These are phyloP conservation scores for Pseudogymnoascus sp. DNA, from an alignment of 2,329 filamentous ascomycete genomes.

Conservation along the genomic window DNA sequence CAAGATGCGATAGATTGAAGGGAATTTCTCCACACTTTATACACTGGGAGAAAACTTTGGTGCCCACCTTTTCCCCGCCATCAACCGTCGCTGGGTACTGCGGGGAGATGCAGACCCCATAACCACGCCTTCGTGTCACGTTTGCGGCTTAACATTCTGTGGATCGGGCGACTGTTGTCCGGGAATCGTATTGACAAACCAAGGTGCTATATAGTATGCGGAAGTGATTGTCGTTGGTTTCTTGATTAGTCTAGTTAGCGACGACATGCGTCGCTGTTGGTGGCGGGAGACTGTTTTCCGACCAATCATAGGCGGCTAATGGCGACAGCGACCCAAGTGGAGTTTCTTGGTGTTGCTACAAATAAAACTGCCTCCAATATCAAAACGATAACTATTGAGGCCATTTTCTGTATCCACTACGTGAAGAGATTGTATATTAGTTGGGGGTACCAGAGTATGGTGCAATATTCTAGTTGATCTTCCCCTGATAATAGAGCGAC, in stretches of 20 bases:
- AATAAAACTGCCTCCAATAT: not conserved
- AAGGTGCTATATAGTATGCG: not conserved
- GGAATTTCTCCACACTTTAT: conserved; percentile 5
- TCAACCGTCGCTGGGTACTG: not conserved
- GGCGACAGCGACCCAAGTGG: not conserved
- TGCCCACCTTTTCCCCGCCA: conserved; percentile 4
- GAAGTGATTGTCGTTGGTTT: not conserved
- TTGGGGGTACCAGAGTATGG: not conserved
- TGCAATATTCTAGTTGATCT: not conserved
- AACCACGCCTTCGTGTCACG: not conserved
- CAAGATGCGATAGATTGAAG: not conserved
- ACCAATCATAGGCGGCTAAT: not conserved
- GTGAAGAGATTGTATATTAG: not conserved
- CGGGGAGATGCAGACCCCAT: not conserved
- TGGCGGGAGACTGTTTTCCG: not conserved
- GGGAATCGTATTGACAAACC: not conserved
- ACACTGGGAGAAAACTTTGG: not conserved
- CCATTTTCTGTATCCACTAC: not conserved
- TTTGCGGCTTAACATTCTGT: not conserved
- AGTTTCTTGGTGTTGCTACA: not conserved
- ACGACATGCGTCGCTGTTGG: not conserved
- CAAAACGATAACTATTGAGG: not conserved
- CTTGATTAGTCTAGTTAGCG: not conserved
- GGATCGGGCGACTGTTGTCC: conserved; percentile 8
- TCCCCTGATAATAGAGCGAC: not conserved